Evolutionary conservation across 441 rosid genomes (phyloP), one percentile per base, ranked within the genome.

Genomic region (Sinapis alba): DNA sequence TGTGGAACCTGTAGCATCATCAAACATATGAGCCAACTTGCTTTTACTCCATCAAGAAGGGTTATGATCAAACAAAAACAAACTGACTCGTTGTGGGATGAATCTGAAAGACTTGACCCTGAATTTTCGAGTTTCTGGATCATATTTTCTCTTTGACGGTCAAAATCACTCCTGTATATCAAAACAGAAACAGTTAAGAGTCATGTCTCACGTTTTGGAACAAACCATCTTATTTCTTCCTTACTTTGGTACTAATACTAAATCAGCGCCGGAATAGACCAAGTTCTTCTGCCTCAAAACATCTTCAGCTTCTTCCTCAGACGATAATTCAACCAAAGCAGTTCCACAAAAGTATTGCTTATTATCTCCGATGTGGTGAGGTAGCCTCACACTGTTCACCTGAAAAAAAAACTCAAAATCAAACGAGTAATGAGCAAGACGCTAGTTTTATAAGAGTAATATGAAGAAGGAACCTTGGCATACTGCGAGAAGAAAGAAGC

Each of bases 381-480:
- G 92, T 13, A 86, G 77, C 76, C 92, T 88, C 68, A 88, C 87
- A 67, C 86, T 86, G 34, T 84, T 88, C 38, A 88, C 85, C 88
- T 85, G 79, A 62, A 62, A 36, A 12, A 38, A 1, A 45, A 30
- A 65, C 66, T 34, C 10, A 62, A 50, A 56, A 7, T 32, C 62
- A 75, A 41, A 36, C 15, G 10, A 58, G 70, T 45, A 11, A 32
- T 38, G n/a, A n/a, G n/a, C 54, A 45, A 45, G 27, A 43, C n/a
- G 20, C 16, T 9, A 23, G 1, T 10, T 12, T 26, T 21, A n/a
- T n/a, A n/a, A n/a, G n/a, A n/a, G n/a, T 20, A 16, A 16, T 34
- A 34, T 18, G 58, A 18, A 61, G 36, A 69, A 21, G 20, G 32
- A 30, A 86, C 88, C 88, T 83, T 84, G 23, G 83, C 84, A 76